These are phyloP conservation scores for Cystobasidium ongulense DNA, from an alignment of 768 basidiomycete genomes.

Conservation along the genomic window DNA sequence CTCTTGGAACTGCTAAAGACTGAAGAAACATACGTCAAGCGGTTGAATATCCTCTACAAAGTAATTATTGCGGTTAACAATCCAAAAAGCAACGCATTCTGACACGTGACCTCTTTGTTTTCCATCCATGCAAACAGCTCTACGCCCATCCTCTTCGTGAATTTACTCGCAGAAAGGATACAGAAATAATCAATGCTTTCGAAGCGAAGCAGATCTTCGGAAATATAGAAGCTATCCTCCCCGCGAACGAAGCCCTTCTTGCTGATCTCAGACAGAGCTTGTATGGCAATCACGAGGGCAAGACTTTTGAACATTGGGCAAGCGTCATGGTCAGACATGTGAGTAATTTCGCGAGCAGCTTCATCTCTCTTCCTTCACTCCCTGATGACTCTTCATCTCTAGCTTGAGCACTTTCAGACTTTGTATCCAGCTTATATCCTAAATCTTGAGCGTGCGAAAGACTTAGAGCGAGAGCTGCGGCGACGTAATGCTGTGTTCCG, in stretches of 20 bases:
- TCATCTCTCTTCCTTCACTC: neutral
- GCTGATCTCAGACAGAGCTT: constrained; percentile 72
- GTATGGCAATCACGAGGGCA: constrained; percentile 52
- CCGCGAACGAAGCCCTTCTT: constrained; percentile 81
- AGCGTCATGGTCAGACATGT: constrained; percentile 74
- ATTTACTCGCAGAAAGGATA: constrained; percentile 74
- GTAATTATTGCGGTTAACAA: no score
- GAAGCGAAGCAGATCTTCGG: constrained; percentile 90
- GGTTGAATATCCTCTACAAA: constrained; percentile 69
- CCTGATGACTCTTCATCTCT: neutral
- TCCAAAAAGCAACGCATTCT: neutral
- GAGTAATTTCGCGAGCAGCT: constrained; percentile 35
- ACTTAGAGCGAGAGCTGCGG: constrained; percentile 34
- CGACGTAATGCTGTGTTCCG: constrained; percentile 66
- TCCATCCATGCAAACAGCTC: constrained; percentile 47
- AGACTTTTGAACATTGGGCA: constrained; percentile 60
- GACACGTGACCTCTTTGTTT: neutral
- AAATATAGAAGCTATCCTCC: constrained; percentile 61
- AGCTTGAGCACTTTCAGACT: neutral
- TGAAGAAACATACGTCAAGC: constrained; percentile 77
- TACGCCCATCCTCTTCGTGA: constrained; percentile 85
- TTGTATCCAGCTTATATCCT: constrained; percentile 23
- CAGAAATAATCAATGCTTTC: constrained; percentile 76
- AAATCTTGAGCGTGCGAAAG: constrained; percentile 11
- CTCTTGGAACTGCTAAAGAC: constrained; percentile 81